phyloP scores from a whole-genome alignment of 1,284 basidiomycete genomes.

The Ganoderma multipileum region DNA sequence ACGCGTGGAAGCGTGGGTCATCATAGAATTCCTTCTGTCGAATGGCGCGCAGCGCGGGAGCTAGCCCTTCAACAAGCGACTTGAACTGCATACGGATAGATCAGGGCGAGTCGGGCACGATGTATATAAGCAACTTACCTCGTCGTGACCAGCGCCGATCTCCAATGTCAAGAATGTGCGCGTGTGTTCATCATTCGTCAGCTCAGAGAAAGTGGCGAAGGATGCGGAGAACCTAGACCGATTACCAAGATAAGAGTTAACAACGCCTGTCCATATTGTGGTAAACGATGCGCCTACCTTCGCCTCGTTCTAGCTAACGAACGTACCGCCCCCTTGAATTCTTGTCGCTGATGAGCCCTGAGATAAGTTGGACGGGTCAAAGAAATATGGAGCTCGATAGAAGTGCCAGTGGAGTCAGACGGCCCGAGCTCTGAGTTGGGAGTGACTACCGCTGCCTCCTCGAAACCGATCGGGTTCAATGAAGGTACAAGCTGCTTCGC shows the following conservation, averaged over 20 bases:
- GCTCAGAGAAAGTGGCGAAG: constrained; percentile 71
- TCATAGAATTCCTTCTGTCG: constrained; percentile 78
- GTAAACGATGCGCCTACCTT: constrained; percentile 9
- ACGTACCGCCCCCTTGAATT: constrained; percentile 65
- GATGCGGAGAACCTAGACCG: constrained; percentile 70
- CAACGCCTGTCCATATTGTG: too few relatives aligned
- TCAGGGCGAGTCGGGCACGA: not conserved
- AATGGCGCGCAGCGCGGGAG: constrained; percentile 58
- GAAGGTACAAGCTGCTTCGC: constrained; percentile 53
- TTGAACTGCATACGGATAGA: constrained; percentile 51
- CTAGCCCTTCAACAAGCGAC: constrained; percentile 56
- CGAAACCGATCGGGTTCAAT: constrained; percentile 52
- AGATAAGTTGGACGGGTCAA: constrained; percentile 79
- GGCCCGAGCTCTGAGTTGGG: not conserved
- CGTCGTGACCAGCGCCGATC: constrained; percentile 76
- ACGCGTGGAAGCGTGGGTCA: constrained; percentile 80
- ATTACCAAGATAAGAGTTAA: not conserved
- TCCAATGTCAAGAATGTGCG: constrained; percentile 78
- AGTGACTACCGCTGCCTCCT: constrained; percentile 9
- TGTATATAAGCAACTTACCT: constrained; percentile 51
- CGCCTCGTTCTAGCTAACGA: constrained; percentile 42
- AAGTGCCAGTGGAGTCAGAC: not conserved
- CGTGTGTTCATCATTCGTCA: constrained; percentile 82
- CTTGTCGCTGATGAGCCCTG: constrained; percentile 77
- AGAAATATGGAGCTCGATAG: constrained; percentile 71